Conservation (phyloP, 1,284 basidiomycete species). For the Pholiota adiposa region DNA sequence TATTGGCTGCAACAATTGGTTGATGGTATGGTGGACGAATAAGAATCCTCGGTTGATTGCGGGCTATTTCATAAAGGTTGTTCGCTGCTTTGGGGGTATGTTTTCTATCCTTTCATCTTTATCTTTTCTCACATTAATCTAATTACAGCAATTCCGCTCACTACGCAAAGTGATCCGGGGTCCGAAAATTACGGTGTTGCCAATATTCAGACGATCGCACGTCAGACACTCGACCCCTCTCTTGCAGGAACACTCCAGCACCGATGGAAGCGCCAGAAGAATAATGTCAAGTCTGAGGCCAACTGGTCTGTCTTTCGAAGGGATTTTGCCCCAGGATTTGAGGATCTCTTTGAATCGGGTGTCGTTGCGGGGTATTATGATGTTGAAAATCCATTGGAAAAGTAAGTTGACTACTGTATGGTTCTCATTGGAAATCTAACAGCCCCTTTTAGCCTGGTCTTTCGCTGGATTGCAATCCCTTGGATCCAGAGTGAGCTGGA, state of each 20-base stretch:
- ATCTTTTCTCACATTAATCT: too few species aligned
- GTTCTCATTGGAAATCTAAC: not conserved
- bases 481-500: constrained; percentile 14
- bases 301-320: constrained; percentile 34
- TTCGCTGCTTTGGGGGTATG: constrained; percentile 24
- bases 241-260: constrained; percentile 40
- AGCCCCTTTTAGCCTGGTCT: constrained; percentile 33
- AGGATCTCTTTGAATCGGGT: constrained; percentile 36
- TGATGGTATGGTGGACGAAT: constrained; percentile 47
- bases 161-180: constrained; percentile 44
- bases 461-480: constrained; percentile 39
- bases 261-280: constrained; percentile 32
- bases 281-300: constrained; percentile 41
- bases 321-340: constrained; percentile 37
- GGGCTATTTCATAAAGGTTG: constrained; percentile 29
- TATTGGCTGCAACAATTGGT: constrained; percentile 31
- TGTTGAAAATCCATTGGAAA: constrained; percentile 28
- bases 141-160: constrained; percentile 32
- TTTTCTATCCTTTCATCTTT: not conserved
- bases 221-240: constrained; percentile 36
- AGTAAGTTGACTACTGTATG: constrained; percentile 24
- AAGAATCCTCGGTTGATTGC: constrained; percentile 39
- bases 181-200: constrained; percentile 42
- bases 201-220: constrained; percentile 38
- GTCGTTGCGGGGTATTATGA: constrained; percentile 37